Percentiles rank a stretch among this genome's conserved stretches.
phyloP scores from a whole-genome alignment of 140 eudicot genomes.

The Bidens hawaiensis region DNA sequence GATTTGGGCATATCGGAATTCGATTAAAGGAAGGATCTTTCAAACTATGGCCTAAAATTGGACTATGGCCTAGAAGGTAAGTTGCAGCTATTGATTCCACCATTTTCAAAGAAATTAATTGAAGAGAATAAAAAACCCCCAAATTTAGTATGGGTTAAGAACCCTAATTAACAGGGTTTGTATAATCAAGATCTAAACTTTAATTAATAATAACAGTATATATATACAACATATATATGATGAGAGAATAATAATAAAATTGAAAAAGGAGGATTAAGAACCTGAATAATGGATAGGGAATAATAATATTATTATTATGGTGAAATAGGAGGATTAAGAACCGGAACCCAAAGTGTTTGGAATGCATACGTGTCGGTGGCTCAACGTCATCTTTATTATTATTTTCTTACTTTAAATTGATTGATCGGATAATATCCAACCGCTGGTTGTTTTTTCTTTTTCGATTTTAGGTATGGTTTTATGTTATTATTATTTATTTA shows the following conservation, averaged over 20 bases:
- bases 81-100: slow-evolving; percentile 66
- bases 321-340: slow-evolving; percentile 21
- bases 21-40: slow-evolving; percentile 31
- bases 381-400: slow-evolving; percentile 26
- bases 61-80: slow-evolving; percentile 54
- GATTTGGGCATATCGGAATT: slow-evolving; percentile 15
- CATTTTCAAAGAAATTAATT: slow-evolving; percentile 36
- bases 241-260: no score
- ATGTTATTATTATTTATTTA: no score
- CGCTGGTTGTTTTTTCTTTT: background rate
- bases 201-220: no score
- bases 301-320: no score
- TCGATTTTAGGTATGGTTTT: background rate
- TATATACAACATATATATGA: no score
- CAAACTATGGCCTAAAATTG: slow-evolving; percentile 34
- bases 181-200: slow-evolving; percentile 40
- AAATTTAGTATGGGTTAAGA: background rate
- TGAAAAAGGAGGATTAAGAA: no score
- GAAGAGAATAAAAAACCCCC: slow-evolving; percentile 5
- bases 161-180: slow-evolving; percentile 24
- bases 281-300: no score
- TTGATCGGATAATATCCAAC: slow-evolving; percentile 1
- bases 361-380: slow-evolving; percentile 46
- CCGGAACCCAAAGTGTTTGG: slow-evolving; percentile 26
- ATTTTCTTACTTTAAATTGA: no score